Percentiles rank a stretch among this genome's conserved stretches.
These are phyloP conservation scores for Cocos nucifera DNA, from an alignment of 176 grass and related monocot species.

Conservation along the genomic window DNA sequence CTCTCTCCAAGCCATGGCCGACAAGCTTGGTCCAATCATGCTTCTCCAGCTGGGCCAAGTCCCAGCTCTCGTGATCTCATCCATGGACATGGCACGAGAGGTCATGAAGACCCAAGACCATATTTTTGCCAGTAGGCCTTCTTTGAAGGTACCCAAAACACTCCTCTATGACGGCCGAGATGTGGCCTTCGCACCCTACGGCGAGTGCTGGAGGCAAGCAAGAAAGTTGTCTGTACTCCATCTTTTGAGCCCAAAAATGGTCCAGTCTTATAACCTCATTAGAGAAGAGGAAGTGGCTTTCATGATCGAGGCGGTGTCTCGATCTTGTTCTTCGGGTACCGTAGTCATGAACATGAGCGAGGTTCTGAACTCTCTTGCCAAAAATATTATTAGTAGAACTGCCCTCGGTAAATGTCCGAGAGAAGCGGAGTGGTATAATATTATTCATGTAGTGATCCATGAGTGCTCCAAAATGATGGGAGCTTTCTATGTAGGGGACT, in stretches of 20 bases:
- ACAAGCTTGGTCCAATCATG: conserved; percentile 21
- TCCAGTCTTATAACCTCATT: conserved; percentile 9
- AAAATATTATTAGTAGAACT: too few relatives aligned
- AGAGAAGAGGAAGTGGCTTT: conserved; percentile 9
- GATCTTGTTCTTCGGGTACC: too few relatives aligned
- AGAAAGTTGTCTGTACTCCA: conserved; percentile 10
- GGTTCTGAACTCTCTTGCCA: too few relatives aligned
- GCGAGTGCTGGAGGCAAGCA: conserved; percentile 20
- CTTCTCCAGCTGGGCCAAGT: conserved; percentile 3
- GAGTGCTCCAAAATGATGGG: too few relatives aligned
- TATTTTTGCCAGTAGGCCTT: conserved; percentile 13
- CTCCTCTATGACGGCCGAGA: neutral
- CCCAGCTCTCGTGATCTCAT: conserved; percentile 7
- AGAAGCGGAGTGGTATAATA: too few relatives aligned
- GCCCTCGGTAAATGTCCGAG: too few relatives aligned
- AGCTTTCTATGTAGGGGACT: too few relatives aligned
- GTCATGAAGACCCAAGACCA: conserved; percentile 25
- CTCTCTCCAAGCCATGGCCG: conserved; percentile 15
- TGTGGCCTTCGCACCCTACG: conserved; percentile 14
- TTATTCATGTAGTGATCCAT: too few relatives aligned
- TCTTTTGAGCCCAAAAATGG: neutral
- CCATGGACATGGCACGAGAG: conserved; percentile 13
- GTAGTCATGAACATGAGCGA: neutral
- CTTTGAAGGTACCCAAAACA: neutral
- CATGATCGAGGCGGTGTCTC: neutral